Base-by-base conservation (phyloP, 805 yeast genomes). In the Jamesozyma jinghongensis region DNA sequence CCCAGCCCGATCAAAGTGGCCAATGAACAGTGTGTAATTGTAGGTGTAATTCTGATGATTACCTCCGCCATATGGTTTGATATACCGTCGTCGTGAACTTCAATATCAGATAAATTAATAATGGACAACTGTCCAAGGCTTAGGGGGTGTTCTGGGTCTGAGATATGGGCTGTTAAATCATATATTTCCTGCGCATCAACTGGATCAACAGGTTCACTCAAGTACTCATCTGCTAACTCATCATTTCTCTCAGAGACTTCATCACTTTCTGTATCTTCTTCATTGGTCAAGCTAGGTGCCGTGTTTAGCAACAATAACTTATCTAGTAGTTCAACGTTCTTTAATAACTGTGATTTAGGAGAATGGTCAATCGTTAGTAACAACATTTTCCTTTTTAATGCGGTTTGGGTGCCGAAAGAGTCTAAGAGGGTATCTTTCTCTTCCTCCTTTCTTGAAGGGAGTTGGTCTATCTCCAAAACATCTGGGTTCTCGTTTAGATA, bases 111-210 rank as follows among this genome's bases (percentile, higher is more conserved):
- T 37, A 92, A 66, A 52, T 86, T 87, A 2, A 92, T 95, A 32
- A 92, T 97, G 0, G 96, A 90, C 14, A 92, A 69, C 62, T 92
- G 97, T 0, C 96, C 98, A 42, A 92, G 68, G 0, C 96, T 82
- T 33, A 92, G 68, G 0, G 99, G 99, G 60, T 92, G 99, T 56
- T 92, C 99, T 1, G 99, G 99, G 59, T 92, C 99, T 0, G 94
- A 82, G 11, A 87, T 85, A 25, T 81, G 74, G 5, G 96, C 77
- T 2, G 85, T 85, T 36, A 90, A 66, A 57, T 88, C 95, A 52
- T 77, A 87, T 5, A 90, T 79, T 57, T 90, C 98, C 57, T 90
- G 97, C 2, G 87, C 62, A 57, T 90, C 98, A 30, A 90, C 76
- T 7, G 74, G 74, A 30, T 85, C 92, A 66, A 34, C 33, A 11